These are phyloP conservation scores for Balakata baccata DNA, from an alignment of 345 rosid genomes.

Conservation along the genomic window DNA sequence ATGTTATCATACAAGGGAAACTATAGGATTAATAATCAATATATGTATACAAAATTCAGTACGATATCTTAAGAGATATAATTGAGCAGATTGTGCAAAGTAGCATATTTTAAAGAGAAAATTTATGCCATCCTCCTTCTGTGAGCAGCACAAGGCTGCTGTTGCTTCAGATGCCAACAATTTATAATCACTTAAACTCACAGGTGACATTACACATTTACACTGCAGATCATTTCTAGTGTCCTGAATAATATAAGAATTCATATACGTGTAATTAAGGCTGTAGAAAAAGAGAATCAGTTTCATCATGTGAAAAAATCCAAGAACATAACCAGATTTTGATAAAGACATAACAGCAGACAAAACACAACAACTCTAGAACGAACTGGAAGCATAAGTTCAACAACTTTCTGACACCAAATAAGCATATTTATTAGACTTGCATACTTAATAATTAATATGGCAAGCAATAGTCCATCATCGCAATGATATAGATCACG, in stretches of 20 bases:
- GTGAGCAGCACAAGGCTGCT: not conserved
- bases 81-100: not conserved
- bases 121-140: not conserved
- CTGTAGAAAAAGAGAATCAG: not conserved
- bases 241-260: not conserved
- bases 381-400: not conserved
- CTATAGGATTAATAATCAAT: not conserved
- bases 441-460: conserved; percentile 2
- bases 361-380: not conserved
- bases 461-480: not conserved
- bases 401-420: not conserved
- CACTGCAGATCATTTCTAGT: not conserved
- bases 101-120: not conserved
- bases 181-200: too few relatives aligned
- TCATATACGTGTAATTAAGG: not conserved
- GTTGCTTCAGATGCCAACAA: not conserved
- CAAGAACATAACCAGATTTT: not conserved
- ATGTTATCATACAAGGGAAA: not conserved
- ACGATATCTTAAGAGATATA: not conserved
- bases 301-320: not conserved
- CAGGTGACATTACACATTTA: too few relatives aligned
- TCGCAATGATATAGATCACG: not conserved
- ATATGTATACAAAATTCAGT: not conserved
- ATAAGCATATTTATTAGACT: not conserved
- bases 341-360: not conserved